Evolutionary conservation across 768 basidiomycete genomes (phyloP).

Genomic region (Tulasnella sp.): DNA sequence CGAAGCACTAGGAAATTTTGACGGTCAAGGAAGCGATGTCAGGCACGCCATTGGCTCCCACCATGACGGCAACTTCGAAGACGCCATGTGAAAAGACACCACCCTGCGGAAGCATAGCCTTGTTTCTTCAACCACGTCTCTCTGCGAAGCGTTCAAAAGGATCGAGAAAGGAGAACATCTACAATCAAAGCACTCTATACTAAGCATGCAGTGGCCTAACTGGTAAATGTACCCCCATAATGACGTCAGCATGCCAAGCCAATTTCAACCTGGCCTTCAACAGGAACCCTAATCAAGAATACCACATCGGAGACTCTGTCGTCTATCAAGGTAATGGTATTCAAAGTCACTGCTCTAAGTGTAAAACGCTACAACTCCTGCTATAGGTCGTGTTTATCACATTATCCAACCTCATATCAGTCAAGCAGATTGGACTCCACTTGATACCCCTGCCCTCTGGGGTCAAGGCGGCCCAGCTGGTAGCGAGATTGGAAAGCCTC

Average conservation of each 20-base stretch:
- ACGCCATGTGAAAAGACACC: not conserved
- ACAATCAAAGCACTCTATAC: not conserved
- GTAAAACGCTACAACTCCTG: not conserved
- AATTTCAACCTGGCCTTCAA: not conserved
- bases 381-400: slow-evolving; percentile 50
- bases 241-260: not conserved
- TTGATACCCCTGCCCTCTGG: slow-evolving; percentile 18
- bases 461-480: not conserved
- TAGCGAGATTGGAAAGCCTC: not conserved
- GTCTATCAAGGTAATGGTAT: not conserved
- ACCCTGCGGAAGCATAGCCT: not conserved
- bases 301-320: not conserved
- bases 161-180: not conserved
- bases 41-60: not conserved
- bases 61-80: not conserved
- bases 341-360: not conserved
- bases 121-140: not conserved
- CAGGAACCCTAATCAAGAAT: not conserved
- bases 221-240: not conserved
- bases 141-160: not conserved
- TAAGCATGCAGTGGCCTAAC: not conserved
- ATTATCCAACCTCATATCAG: slow-evolving; percentile 66
- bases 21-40: not conserved
- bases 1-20: not conserved
- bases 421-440: slow-evolving; percentile 63